Conservation (phyloP, 345 rosid species). For the Eucalyptus urophylla region DNA sequence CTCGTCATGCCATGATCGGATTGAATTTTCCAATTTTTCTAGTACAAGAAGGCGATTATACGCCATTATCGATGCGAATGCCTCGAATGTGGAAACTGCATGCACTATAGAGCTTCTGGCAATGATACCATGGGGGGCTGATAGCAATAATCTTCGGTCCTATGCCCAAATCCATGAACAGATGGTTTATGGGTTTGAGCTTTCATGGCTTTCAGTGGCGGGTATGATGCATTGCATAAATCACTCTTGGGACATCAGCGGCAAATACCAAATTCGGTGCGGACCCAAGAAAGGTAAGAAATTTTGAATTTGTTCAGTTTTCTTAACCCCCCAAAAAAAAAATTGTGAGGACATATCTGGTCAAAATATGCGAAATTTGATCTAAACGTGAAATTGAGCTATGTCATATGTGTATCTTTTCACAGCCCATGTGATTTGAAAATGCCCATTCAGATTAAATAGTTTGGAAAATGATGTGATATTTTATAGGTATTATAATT, state of each 20-base stretch:
- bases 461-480: not conserved
- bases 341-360: not conserved
- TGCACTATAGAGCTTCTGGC: not conserved
- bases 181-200: not conserved
- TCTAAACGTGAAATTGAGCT: not conserved
- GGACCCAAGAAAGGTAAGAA: not conserved
- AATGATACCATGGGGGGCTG: not conserved
- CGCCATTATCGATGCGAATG: rapidly evolving
- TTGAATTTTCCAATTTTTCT: not conserved
- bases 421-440: not conserved
- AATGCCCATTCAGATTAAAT: not conserved
- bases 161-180: not conserved
- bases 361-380: too few relatives aligned
- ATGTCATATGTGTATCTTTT: not conserved
- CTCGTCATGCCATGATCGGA: not conserved
- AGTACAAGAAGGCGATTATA: not conserved
- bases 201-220: not conserved
- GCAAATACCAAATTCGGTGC: too few relatives aligned
- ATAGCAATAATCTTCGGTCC: rapidly evolving
- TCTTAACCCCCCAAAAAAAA: not conserved
- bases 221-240: rapidly evolving
- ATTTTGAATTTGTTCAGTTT: not conserved
- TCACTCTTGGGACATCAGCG: too few relatives aligned
- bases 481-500: rapidly evolving
- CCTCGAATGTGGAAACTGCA: not conserved